phyloP scores from a whole-genome alignment of 192 early-diverging fungal genomes.

The Podila verticillata region DNA sequence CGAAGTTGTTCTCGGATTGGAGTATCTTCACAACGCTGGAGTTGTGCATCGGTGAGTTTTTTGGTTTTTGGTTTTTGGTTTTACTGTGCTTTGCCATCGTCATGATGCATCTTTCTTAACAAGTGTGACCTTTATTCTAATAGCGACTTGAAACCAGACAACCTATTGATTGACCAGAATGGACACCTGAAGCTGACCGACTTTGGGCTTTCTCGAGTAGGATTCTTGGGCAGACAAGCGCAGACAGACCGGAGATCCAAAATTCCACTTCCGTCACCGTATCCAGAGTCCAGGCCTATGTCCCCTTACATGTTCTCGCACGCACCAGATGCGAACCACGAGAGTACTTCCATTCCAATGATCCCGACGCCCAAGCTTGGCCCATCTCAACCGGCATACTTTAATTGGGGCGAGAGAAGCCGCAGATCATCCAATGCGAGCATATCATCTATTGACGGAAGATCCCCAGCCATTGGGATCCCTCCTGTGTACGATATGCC shows the following conservation, averaged over 20 bases:
- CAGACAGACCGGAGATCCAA: conserved; percentile 57
- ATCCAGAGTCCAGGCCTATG: conserved; percentile 45
- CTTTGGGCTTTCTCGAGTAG: conserved; percentile 86
- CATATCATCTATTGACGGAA: conserved; percentile 45
- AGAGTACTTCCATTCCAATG: conserved; percentile 33
- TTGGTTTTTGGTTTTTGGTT: too few species aligned
- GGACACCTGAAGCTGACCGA: conserved; percentile 91
- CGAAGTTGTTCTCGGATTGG: conserved; percentile 83
- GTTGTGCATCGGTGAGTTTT: conserved; percentile 87
- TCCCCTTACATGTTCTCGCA: conserved; percentile 43
- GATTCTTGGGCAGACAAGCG: conserved; percentile 82
- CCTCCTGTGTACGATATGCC: conserved; percentile 26
- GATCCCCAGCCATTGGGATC: conserved; percentile 29
- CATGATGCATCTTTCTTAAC: conserved; percentile 15
- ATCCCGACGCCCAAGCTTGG: conserved; percentile 46
- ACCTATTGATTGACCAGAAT: conserved; percentile 83
- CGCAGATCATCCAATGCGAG: conserved; percentile 61
- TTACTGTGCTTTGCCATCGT: too few species aligned
- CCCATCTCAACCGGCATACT: conserved; percentile 38
- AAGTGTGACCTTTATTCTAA: conserved; percentile 25
- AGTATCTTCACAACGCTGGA: conserved; percentile 79
- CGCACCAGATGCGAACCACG: conserved; percentile 23
- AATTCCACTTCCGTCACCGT: conserved; percentile 23
- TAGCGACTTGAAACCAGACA: conserved; percentile 91
- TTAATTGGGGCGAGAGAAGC: conserved; percentile 54